These are phyloP conservation scores for Blastobotrys aristatus DNA, from an alignment of 1,139 yeast species.

Conservation along the genomic window DNA sequence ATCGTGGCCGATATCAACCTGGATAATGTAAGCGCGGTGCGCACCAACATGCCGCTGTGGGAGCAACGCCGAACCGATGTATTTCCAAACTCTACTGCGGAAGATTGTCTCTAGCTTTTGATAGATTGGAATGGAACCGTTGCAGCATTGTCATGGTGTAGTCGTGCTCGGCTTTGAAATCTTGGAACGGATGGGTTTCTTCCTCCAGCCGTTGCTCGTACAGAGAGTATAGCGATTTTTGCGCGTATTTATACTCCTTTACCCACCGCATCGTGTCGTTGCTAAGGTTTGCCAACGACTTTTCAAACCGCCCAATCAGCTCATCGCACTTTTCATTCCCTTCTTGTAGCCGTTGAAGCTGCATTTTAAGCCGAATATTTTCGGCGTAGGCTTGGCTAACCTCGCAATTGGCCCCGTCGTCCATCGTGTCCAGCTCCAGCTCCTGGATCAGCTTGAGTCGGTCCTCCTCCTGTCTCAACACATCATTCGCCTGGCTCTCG, in stretches of 20 bases:
- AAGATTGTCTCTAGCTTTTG: constrained; percentile 12
- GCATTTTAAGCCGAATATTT: constrained; percentile 25
- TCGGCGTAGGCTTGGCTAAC: constrained; percentile 12
- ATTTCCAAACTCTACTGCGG: constrained; percentile 25
- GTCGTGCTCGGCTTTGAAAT: constrained; percentile 18
- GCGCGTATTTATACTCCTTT: constrained; percentile 21
- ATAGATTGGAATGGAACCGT: constrained; percentile 16
- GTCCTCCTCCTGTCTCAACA: constrained; percentile 19
- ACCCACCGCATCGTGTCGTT: constrained; percentile 21
- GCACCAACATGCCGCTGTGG: constrained; percentile 73
- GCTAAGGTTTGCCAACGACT: constrained; percentile 20
- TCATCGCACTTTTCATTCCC: constrained; percentile 22
- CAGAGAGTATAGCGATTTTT: constrained; percentile 19
- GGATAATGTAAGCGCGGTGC: constrained; percentile 43
- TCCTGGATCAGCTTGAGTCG: constrained; percentile 17
- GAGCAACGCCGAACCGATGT: constrained; percentile 62
- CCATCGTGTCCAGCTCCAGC: constrained; percentile 2
- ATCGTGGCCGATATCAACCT: constrained; percentile 68
- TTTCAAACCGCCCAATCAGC: constrained; percentile 23
- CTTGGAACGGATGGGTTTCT: constrained; percentile 20
- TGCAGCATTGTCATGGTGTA: constrained; percentile 19
- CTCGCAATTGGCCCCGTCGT: constrained; percentile 7
- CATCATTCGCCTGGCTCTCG: constrained; percentile 16
- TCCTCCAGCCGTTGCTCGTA: constrained; percentile 24
- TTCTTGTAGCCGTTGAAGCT: constrained; percentile 27